phyloP scores from a whole-genome alignment of 768 basidiomycete species.

The Xerocomellus amylosporus region DNA sequence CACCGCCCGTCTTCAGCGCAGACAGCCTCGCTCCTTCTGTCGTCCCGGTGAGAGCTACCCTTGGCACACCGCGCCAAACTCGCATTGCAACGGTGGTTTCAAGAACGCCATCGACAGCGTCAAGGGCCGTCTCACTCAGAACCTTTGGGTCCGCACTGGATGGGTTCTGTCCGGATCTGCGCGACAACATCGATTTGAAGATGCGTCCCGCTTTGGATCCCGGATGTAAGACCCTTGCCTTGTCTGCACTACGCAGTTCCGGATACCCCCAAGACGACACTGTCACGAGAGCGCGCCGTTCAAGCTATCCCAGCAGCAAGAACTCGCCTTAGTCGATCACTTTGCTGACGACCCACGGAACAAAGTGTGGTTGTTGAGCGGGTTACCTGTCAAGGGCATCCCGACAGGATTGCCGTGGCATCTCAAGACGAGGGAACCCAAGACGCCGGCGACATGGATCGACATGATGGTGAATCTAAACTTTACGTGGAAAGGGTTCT shows the following conservation, averaged over 20 bases:
- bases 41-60: conserved; percentile 32
- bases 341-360: conserved; percentile 65
- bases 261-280: conserved; percentile 77
- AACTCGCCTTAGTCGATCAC: conserved; percentile 35
- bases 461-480: no score
- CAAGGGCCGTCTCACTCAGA: conserved; percentile 46
- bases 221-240: conserved; percentile 55
- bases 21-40: conserved; percentile 51
- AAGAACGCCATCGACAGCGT: conserved; percentile 79
- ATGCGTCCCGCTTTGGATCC: conserved; percentile 23
- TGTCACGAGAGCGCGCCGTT: conserved; percentile 80
- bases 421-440: conserved; percentile 51
- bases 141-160: conserved; percentile 76
- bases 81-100: conserved; percentile 78
- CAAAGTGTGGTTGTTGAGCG: conserved; percentile 81
- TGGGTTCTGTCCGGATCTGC: conserved; percentile 51
- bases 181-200: conserved; percentile 52
- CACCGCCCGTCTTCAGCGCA: conserved; percentile 46
- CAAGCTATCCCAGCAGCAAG: conserved; percentile 50
- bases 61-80: conserved; percentile 57
- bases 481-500: conserved; percentile 82
- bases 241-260: conserved; percentile 84
- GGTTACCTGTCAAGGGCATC: conserved; percentile 59
- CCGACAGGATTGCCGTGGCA: conserved; percentile 57
- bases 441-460: conserved; percentile 53